Conservation (phyloP, 495 filamentous ascomycete genomes). For the Trichoderma orchidacearum region DNA sequence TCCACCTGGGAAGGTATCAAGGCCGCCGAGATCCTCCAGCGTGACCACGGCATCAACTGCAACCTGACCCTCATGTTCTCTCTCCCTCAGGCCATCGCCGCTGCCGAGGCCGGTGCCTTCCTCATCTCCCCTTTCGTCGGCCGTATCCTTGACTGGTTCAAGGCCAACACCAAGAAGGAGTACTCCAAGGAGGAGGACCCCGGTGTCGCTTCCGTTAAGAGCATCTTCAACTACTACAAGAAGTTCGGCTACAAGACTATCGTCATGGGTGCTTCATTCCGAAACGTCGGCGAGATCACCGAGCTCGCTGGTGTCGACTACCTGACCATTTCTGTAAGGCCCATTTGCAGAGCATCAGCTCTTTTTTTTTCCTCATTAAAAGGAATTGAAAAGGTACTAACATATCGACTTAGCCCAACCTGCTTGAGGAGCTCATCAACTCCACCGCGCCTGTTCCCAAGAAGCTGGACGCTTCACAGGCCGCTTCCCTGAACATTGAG, state of each 20-base stretch:
- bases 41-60: conserved; percentile 86
- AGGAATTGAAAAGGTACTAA: too few relatives aligned
- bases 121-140: conserved; percentile 99
- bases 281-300: conserved; percentile 88
- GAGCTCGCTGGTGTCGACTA: conserved; percentile 98
- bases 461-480: conserved; percentile 71
- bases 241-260: conserved; percentile 97
- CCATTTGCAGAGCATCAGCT: background rate
- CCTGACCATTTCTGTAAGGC: conserved; percentile 82
- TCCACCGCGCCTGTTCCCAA: conserved; percentile 64
- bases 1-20: conserved; percentile 96
- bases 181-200: conserved; percentile 84
- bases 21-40: conserved; percentile 88
- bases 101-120: conserved; percentile 92
- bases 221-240: conserved; percentile 99
- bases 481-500: conserved; percentile 55
- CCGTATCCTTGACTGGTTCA: conserved; percentile 99
- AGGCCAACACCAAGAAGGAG: conserved; percentile 86
- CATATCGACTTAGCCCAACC: conserved; percentile 48
- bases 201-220: conserved; percentile 88
- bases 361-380: background rate
- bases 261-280: conserved; percentile 98
- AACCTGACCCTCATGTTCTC: conserved; percentile 99
- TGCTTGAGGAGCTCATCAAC: conserved; percentile 88
- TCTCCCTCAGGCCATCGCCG: conserved; percentile 84